Percentiles rank a stretch among this genome's conserved stretches.
phyloP scores from a whole-genome alignment of 768 basidiomycete species.

The Suillus alpinus region DNA sequence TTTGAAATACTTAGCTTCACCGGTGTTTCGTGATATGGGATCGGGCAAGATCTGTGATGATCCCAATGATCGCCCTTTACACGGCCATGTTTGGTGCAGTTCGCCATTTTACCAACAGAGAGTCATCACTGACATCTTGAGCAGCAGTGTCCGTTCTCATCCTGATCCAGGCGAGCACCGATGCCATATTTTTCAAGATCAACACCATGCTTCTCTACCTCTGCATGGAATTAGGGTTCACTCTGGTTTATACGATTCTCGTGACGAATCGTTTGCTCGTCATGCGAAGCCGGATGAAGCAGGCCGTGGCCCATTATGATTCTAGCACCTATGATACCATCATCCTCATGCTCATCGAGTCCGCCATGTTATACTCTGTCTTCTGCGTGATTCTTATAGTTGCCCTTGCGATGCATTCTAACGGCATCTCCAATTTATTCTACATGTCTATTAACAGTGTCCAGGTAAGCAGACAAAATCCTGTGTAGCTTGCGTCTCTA shows the following conservation, averaged over 20 bases:
- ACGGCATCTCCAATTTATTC: slow-evolving; percentile 27
- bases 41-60: slow-evolving; percentile 12
- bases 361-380: slow-evolving; percentile 28
- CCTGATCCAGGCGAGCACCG: slow-evolving; percentile 12
- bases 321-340: slow-evolving; percentile 22
- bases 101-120: not conserved
- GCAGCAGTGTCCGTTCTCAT: slow-evolving; percentile 18
- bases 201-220: slow-evolving; percentile 26
- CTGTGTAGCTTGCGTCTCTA: too few relatives aligned
- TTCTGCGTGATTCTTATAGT: slow-evolving; percentile 31
- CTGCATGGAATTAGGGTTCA: slow-evolving; percentile 28
- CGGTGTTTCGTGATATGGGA: slow-evolving; percentile 17
- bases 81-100: slow-evolving; percentile 14
- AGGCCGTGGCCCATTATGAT: not conserved
- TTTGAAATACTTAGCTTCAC: not conserved
- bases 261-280: slow-evolving; percentile 29
- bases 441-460: slow-evolving; percentile 29
- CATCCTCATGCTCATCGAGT: slow-evolving; percentile 34
- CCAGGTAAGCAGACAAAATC: slow-evolving; percentile 20
- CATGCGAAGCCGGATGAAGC: slow-evolving; percentile 15
- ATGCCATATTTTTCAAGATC: slow-evolving; percentile 20
- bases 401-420: slow-evolving; percentile 20
- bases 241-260: slow-evolving; percentile 30
- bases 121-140: not conserved
- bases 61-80: slow-evolving; percentile 15